These are phyloP conservation scores for Gardenia jasminoides DNA, from an alignment of 257 asterid genomes.

Conservation along the genomic window DNA sequence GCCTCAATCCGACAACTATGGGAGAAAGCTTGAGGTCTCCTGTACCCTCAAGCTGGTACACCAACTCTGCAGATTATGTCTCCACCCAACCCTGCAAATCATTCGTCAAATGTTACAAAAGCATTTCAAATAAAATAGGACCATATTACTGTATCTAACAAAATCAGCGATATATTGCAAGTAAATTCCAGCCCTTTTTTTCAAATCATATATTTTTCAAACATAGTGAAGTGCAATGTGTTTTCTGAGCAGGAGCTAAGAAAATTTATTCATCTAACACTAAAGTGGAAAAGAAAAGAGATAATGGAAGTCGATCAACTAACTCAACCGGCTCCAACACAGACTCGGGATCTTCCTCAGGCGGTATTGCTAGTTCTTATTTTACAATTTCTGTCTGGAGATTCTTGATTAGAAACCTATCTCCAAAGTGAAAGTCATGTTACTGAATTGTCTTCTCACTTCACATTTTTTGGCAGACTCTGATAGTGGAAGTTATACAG, in stretches of 20 bases:
- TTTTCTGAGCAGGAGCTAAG: conserved; percentile 41
- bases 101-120: too few species aligned
- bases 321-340: conserved; percentile 54
- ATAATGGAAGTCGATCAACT: conserved; percentile 44
- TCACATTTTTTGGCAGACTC: conserved; percentile 49
- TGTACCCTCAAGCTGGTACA: too few species aligned
- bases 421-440: conserved; percentile 14
- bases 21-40: too few species aligned
- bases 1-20: too few species aligned
- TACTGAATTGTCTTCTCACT: conserved; percentile 16
- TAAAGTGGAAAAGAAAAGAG: conserved; percentile 41
- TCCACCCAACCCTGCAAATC: too few species aligned
- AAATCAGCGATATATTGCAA: too few species aligned
- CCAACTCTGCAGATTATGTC: too few species aligned
- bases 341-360: conserved; percentile 65
- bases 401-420: background rate
- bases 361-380: conserved; percentile 41
- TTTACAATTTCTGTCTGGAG: background rate
- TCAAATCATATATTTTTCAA: too few species aligned
- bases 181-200: too few species aligned
- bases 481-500: conserved; percentile 66
- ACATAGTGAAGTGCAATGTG: conserved; percentile 11
- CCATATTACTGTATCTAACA: too few species aligned
- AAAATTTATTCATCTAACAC: conserved; percentile 39
- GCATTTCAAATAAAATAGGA: too few species aligned